A percentile compares a stretch with the other conserved stretches of the same genome.
These are phyloP conservation scores for Diutina pseudorugosa DNA, from an alignment of 1,139 yeast species.

Conservation along the genomic window DNA sequence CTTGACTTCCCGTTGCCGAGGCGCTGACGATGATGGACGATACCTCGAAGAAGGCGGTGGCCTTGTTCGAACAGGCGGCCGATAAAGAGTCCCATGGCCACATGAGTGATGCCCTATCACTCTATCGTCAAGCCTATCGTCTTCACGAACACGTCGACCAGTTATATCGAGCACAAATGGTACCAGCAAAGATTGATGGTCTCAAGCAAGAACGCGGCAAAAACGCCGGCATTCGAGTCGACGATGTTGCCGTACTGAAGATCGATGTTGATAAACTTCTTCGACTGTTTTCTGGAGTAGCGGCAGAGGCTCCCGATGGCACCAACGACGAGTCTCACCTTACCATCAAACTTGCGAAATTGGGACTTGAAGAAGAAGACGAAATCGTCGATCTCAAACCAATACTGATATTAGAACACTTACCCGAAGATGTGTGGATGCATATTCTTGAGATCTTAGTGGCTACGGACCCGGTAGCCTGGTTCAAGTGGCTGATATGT, in stretches of 20 bases:
- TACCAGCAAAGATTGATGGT: constrained; percentile 17
- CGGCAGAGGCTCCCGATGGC: constrained; percentile 20
- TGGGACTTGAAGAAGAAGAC: constrained; percentile 20
- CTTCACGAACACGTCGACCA: constrained; percentile 58
- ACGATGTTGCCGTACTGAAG: constrained; percentile 20
- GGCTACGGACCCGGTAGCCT: constrained; percentile 42
- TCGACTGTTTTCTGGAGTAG: constrained; percentile 18
- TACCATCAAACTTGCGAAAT: constrained; percentile 19
- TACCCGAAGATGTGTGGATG: constrained; percentile 57
- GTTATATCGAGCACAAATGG: constrained; percentile 43
- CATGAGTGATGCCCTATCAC: constrained; percentile 68
- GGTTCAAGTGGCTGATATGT: constrained; percentile 51
- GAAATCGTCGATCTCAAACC: constrained; percentile 23
- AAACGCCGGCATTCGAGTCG: constrained; percentile 17
- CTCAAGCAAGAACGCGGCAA: constrained; percentile 20
- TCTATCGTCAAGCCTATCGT: constrained; percentile 62
- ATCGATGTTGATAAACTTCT: constrained; percentile 27
- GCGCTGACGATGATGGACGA: not conserved
- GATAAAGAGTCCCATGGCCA: constrained; percentile 63
- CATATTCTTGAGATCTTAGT: constrained; percentile 44
- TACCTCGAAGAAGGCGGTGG: not conserved
- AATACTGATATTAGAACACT: constrained; percentile 40
- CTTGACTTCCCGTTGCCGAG: not conserved
- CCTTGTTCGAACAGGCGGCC: constrained; percentile 43
- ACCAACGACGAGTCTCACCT: constrained; percentile 11